phyloP scores from a whole-genome alignment of 345 rosid species.

The Lepidium didymum region DNA sequence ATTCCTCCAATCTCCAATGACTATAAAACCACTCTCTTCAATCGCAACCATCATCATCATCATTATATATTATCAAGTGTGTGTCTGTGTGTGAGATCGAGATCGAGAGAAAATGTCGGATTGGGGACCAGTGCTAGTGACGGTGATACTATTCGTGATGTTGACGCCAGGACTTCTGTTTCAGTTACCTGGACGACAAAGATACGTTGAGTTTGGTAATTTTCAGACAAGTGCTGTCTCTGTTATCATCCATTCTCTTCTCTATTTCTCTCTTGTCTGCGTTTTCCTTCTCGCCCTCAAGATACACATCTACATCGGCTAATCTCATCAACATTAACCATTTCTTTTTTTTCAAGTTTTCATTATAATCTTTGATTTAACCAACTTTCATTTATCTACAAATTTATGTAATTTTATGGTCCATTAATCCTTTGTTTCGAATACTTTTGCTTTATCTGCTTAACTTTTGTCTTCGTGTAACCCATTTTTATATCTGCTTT shows the following conservation, averaged over 20 bases:
- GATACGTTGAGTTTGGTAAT: slow-evolving; percentile 53
- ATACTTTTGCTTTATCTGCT: slow-evolving; percentile 9
- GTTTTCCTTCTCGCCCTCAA: slow-evolving; percentile 53
- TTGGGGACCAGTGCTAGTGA: slow-evolving; percentile 74
- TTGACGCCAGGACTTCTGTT: slow-evolving; percentile 62
- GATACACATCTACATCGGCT: slow-evolving; percentile 50
- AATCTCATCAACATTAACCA: background rate
- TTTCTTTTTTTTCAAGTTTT: background rate
- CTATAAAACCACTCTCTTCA: slow-evolving; percentile 3
- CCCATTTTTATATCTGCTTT: background rate
- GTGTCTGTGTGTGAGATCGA: too few species aligned
- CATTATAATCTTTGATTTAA: too few species aligned
- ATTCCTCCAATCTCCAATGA: background rate
- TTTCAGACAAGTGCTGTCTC: slow-evolving; percentile 62
- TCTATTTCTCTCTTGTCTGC: slow-evolving; percentile 53
- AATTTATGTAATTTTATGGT: background rate
- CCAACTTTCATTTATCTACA: background rate
- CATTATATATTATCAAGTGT: too few species aligned
- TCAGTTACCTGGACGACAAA: slow-evolving; percentile 58
- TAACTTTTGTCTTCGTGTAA: background rate
- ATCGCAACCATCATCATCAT: background rate
- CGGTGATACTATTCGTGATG: slow-evolving; percentile 61
- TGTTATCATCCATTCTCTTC: slow-evolving; percentile 49
- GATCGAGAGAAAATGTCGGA: slow-evolving; percentile 42
- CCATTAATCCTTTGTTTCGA: background rate